Evolutionary conservation across 495 filamentous ascomycete genomes (phyloP).

Genomic region (Neurospora terricola): DNA sequence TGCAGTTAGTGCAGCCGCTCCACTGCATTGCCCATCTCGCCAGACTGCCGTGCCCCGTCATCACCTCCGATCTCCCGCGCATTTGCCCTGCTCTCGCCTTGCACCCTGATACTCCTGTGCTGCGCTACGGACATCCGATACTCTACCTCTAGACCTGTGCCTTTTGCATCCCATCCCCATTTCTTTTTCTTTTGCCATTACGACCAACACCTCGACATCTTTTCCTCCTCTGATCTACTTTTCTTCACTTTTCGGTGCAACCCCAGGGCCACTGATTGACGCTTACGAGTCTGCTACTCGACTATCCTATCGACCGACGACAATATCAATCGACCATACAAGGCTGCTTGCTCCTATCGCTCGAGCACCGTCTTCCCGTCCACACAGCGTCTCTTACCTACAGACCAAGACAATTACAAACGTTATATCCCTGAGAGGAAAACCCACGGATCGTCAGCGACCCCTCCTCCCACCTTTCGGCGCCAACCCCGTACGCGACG

Average conservation of each 20-base stretch:
- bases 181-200: not conserved
- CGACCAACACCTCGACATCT: not conserved
- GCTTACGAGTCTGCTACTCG: not conserved
- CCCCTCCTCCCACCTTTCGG: not conserved
- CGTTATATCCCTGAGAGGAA: not conserved
- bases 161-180: not conserved
- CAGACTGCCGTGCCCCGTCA: not conserved
- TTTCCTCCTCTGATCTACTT: not conserved
- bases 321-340: not conserved
- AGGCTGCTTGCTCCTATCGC: not conserved
- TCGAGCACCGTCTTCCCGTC: not conserved
- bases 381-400: not conserved
- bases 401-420: not conserved
- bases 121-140: not conserved
- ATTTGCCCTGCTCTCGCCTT: not conserved
- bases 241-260: not conserved
- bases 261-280: not conserved
- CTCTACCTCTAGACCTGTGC: not conserved
- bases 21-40: not conserved
- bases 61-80: not conserved
- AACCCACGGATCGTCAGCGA: not conserved
- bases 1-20: not conserved
- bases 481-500: not conserved
- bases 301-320: not conserved
- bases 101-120: not conserved